Evolutionary conservation across 768 basidiomycete species (phyloP), one percentile per base, ranked within the genome.

Genomic region (Termitomyces sp.): DNA sequence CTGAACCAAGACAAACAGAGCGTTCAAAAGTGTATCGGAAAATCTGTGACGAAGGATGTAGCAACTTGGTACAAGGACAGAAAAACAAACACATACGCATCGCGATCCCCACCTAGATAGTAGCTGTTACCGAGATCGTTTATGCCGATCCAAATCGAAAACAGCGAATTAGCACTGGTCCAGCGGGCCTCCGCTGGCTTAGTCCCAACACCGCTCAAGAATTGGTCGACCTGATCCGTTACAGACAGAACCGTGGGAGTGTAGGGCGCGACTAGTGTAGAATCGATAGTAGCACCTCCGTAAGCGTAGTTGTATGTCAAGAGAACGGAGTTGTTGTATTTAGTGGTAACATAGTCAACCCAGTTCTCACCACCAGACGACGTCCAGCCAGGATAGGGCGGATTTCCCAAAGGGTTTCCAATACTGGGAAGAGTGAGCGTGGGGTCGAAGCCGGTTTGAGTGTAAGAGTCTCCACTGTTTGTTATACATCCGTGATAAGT

Each of bases 131-230:
- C 83, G 32, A 88, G 78, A 64, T 88, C 87, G 64, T 89, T 89
- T 63, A 89, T 84, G 0, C 87, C 86, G 57, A 89, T 87, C 78
- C 79, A 88, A n/a, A 88, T 70, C 0, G 82, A 82, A 70, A 89
- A 88, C 50, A 89, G 63, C 55, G 85, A 68, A 64, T 88, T 83
- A 4, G 65, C 63, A 57, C 79, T 79, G 30, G 78, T 77, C 88
- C 87, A 89, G 0, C 80, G 78, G 1, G 82, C 78, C 3, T 69
- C 71, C 5, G 74, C 67, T 1, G 85, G 84, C 66, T 82, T 82
- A 35, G 63, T 71, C 4, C 75, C 81, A 1, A 75, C 77, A 9
- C 74, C 71, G 23, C 61, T 64, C 54, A 87, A 71, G 69, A 86
- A 88, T 59, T 83, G 68, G 58, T 82, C 80, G 18, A 88, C 83